Percentiles rank a stretch among this genome's conserved stretches.
Conservation (phyloP, 805 yeast species). For the Maudiozyma barnettii region DNA sequence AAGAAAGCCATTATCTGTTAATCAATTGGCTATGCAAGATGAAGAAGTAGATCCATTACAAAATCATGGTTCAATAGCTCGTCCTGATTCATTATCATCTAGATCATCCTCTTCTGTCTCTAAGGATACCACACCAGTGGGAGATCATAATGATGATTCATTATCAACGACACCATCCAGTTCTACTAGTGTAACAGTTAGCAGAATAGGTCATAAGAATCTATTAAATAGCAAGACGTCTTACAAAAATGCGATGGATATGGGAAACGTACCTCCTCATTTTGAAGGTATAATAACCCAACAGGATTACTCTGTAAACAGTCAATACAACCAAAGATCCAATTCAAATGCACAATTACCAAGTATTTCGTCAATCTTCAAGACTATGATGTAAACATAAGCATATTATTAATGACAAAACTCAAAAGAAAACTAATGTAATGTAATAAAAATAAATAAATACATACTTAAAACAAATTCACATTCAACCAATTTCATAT, state of each 20-base stretch:
- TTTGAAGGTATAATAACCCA: background rate
- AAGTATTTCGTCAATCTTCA: constrained; percentile 16
- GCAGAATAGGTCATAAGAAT: background rate
- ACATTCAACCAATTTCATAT: too few relatives aligned
- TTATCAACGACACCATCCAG: constrained; percentile 2
- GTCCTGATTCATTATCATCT: background rate
- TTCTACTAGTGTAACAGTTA: background rate
- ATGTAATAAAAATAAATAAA: too few relatives aligned
- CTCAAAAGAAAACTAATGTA: too few relatives aligned
- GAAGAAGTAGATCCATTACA: constrained; percentile 14
- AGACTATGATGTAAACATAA: background rate
- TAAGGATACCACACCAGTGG: constrained; percentile 15
- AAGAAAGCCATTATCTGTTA: background rate
- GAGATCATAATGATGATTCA: constrained; percentile 7
- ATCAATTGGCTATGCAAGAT: constrained; percentile 3
- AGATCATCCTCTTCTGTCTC: constrained; percentile 4
- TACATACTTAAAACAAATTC: too few relatives aligned
- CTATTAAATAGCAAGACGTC: background rate
- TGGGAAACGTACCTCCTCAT: background rate
- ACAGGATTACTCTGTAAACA: background rate
- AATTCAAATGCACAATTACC: constrained; percentile 13
- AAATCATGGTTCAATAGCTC: background rate
- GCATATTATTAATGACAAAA: constrained; percentile 5
- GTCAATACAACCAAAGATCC: background rate
- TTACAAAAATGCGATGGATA: background rate